Percentiles rank a stretch among this genome's conserved stretches.
These are phyloP conservation scores for Mucor irregularis DNA, from an alignment of 371 early-diverging fungal genomes.

Conservation along the genomic window DNA sequence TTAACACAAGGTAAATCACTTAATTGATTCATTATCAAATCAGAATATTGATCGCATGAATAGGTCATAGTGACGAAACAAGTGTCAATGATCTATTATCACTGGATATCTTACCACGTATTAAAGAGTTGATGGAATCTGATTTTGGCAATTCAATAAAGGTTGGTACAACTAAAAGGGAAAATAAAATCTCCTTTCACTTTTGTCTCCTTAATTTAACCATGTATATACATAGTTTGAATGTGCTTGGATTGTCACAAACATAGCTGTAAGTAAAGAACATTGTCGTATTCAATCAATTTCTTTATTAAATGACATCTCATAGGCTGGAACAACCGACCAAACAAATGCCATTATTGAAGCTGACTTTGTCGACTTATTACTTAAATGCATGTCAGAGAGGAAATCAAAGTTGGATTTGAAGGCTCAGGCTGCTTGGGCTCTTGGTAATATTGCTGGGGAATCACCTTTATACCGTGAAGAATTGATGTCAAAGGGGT, in stretches of 20 bases:
- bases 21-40: neutral
- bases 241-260: constrained; percentile 62
- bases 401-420: constrained; percentile 15
- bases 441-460: constrained; percentile 52
- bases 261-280: constrained; percentile 52
- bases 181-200: neutral
- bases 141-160: constrained; percentile 25
- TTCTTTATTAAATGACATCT: neutral
- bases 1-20: constrained; percentile 43
- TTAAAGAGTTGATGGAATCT: constrained; percentile 30
- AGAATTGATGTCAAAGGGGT: constrained; percentile 24
- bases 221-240: constrained; percentile 51
- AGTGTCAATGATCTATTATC: constrained; percentile 33
- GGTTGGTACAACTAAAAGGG: constrained; percentile 16
- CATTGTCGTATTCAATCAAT: neutral
- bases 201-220: neutral
- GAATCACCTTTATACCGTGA: constrained; percentile 41
- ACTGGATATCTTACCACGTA: constrained; percentile 35
- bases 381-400: constrained; percentile 25
- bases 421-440: constrained; percentile 54
- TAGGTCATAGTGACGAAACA: constrained; percentile 18
- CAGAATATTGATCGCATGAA: no score
- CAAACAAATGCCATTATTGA: constrained; percentile 51
- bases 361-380: constrained; percentile 44
- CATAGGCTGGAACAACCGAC: constrained; percentile 57